phyloP scores from a whole-genome alignment of 1,284 basidiomycete species.

The Sparassis latifolia region DNA sequence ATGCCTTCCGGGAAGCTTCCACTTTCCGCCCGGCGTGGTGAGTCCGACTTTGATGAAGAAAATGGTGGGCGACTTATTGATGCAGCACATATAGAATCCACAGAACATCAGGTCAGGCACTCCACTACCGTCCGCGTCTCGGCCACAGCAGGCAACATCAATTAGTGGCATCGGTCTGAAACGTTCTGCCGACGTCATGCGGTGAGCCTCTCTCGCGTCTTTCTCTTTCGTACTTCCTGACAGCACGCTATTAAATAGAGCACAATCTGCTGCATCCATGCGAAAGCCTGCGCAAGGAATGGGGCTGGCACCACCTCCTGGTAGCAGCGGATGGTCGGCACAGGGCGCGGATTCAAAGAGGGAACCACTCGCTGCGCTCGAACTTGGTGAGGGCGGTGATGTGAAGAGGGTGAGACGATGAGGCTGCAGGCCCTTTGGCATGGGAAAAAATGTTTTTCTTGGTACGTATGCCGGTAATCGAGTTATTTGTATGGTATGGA shows the following conservation, averaged over 20 bases:
- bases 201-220: slow-evolving; percentile 23
- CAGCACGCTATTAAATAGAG: slow-evolving; percentile 5
- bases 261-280: slow-evolving; percentile 6
- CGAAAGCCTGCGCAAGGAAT: slow-evolving; percentile 33
- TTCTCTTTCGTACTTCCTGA: background rate
- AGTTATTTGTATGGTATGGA: too few species aligned
- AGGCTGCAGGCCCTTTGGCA: slow-evolving; percentile 4
- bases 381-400: slow-evolving; percentile 37
- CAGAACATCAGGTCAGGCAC: background rate
- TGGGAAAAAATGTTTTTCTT: too few species aligned
- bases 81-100: slow-evolving; percentile 2
- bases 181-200: slow-evolving; percentile 33
- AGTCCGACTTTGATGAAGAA: slow-evolving; percentile 2
- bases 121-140: background rate
- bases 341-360: slow-evolving; percentile 13
- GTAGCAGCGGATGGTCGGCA: slow-evolving; percentile 2
- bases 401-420: slow-evolving; percentile 42
- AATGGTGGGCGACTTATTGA: background rate
- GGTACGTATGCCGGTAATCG: too few species aligned
- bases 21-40: slow-evolving; percentile 44
- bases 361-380: slow-evolving; percentile 34
- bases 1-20: slow-evolving; percentile 41
- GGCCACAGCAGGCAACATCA: background rate
- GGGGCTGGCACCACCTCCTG: slow-evolving; percentile 31
- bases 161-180: slow-evolving; percentile 24